Conservation (phyloP, 768 basidiomycete genomes). For the Macrolepiota dolichaula region DNA sequence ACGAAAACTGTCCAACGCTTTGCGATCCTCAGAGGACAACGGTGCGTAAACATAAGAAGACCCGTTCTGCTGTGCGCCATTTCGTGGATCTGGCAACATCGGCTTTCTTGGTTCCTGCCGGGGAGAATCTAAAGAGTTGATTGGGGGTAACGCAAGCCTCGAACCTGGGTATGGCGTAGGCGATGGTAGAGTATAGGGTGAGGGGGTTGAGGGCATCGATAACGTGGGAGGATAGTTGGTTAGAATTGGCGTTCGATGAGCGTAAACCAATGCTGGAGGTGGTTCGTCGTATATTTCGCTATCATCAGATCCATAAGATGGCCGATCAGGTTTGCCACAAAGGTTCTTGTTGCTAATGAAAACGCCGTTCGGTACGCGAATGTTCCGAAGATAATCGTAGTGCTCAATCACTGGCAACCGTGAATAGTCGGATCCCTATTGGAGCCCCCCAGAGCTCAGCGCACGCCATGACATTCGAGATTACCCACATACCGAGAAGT, state of each 20-base stretch:
- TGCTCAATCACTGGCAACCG: conserved; percentile 70
- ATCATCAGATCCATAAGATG: conserved; percentile 44
- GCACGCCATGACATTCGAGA: conserved; percentile 8
- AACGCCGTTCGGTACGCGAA: conserved; percentile 68
- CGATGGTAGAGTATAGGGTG: conserved; percentile 7
- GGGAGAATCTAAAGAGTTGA: conserved; percentile 1
- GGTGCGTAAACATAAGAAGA: conserved; percentile 29
- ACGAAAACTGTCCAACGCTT: conserved; percentile 53
- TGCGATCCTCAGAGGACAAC: conserved; percentile 54
- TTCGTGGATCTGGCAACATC: conserved; percentile 2
- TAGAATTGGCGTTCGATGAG: conserved; percentile 13
- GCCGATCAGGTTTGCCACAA: conserved; percentile 36
- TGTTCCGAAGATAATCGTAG: conserved; percentile 67
- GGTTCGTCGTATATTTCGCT: conserved; percentile 35
- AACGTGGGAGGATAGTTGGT: conserved; percentile 17
- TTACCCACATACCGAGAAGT: conserved; percentile 59
- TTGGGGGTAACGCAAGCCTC: conserved; percentile 4
- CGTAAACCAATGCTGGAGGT: conserved; percentile 15
- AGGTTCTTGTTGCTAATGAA: conserved; percentile 67
- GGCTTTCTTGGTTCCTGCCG: conserved; percentile 5
- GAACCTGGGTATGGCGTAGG: conserved; percentile 4
- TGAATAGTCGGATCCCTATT: conserved; percentile 64
- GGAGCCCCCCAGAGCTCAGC: background rate
- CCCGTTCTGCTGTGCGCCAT: conserved; percentile 1
- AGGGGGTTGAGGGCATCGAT: conserved; percentile 11